A percentile compares a stretch with the other conserved stretches of the same genome.
Evolutionary conservation across 768 basidiomycete genomes (phyloP).

Genomic region (Naganishia vaughanmartiniae): DNA sequence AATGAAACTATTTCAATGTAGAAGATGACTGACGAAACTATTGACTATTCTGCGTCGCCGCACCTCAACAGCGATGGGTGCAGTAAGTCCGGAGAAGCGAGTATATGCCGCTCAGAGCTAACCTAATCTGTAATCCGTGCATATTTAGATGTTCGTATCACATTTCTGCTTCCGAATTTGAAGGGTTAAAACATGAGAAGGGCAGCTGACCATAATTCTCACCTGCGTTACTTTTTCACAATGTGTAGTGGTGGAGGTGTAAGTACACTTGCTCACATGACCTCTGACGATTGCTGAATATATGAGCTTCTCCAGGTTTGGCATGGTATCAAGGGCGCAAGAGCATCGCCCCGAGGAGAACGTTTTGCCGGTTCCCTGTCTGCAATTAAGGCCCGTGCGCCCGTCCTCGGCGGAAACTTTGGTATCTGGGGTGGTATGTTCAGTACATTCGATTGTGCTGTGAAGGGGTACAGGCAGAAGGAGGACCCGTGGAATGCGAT

Average conservation of each 20-base stretch:
- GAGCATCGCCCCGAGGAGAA: slow-evolving; percentile 66
- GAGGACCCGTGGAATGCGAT: slow-evolving; percentile 99
- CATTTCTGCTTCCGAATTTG: not conserved
- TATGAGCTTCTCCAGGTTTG: slow-evolving; percentile 3
- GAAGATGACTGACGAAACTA: not conserved
- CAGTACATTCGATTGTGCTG: slow-evolving; percentile 95
- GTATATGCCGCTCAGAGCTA: not conserved
- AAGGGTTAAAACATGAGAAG: not conserved
- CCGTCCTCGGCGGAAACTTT: slow-evolving; percentile 96
- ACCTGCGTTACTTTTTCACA: not conserved
- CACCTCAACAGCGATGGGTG: slow-evolving; percentile 23
- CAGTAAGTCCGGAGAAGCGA: slow-evolving; percentile 3
- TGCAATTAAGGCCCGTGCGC: slow-evolving; percentile 95
- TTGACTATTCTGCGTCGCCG: not conserved
- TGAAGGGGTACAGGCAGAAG: slow-evolving; percentile 94
- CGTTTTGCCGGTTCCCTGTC: slow-evolving; percentile 89
- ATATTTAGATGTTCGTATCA: slow-evolving; percentile 6
- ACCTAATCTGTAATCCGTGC: not conserved
- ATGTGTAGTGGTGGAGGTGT: slow-evolving; percentile 23
- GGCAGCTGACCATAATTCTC: not conserved
- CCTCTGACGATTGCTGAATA: not conserved
- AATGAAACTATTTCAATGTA: not conserved
- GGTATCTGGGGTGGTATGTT: slow-evolving; percentile 80
- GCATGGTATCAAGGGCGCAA: slow-evolving; percentile 31
- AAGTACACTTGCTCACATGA: not conserved